Conservation (phyloP, 2,329 filamentous ascomycete species). For the Trichoderma sp. region DNA sequence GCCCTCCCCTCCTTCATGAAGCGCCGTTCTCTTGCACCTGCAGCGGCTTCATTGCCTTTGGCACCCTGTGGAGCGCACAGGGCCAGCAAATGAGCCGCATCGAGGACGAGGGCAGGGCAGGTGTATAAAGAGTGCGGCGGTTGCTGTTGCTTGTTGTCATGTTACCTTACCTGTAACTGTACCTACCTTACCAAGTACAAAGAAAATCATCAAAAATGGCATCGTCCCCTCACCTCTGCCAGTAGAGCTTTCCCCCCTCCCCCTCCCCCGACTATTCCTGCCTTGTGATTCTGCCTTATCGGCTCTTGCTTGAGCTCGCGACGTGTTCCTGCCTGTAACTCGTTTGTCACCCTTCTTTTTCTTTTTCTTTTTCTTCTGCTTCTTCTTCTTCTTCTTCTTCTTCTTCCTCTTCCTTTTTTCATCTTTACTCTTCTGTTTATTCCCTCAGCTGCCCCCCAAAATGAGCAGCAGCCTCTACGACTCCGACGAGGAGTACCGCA, state of each 20-base stretch:
- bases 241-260: no score
- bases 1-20: not conserved
- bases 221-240: no score
- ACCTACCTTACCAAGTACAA: not conserved
- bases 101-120: not conserved
- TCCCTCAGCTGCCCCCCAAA: no score
- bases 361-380: not conserved
- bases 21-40: slow-evolving; percentile 15
- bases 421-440: no score
- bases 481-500: slow-evolving; percentile 59
- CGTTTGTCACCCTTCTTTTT: not conserved
- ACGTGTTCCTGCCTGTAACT: not conserved
- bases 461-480: slow-evolving; percentile 45
- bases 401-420: not conserved
- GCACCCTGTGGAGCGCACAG: slow-evolving; percentile 18
- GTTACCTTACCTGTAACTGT: not conserved
- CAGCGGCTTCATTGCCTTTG: slow-evolving; percentile 12
- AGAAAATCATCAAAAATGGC: not conserved
- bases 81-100: slow-evolving; percentile 6
- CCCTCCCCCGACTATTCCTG: slow-evolving; percentile 10
- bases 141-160: no score
- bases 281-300: slow-evolving; percentile 10
- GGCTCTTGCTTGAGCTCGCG: not conserved
- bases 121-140: slow-evolving; percentile 2
- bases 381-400: not conserved